A percentile compares a stretch with the other conserved stretches of the same genome.
phyloP scores from a whole-genome alignment of 2,329 filamentous ascomycete species.

The Sporothrix protearum region DNA sequence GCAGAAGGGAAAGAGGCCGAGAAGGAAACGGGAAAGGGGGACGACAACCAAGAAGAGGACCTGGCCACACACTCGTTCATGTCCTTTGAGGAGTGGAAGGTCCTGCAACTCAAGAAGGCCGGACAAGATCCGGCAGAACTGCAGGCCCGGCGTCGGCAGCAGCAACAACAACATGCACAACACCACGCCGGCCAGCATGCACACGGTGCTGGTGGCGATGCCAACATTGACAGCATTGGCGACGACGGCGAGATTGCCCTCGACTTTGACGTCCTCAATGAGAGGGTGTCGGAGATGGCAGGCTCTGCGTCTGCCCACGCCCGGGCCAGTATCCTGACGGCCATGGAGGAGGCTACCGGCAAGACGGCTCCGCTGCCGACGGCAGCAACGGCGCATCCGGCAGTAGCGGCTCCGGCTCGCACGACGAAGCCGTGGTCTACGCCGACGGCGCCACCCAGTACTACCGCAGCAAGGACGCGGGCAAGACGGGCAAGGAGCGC shows the following conservation, averaged over 20 bases:
- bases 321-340: constrained; percentile 29
- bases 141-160: constrained; percentile 58
- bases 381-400: constrained; percentile 30
- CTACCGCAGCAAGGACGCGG: constrained; percentile 82
- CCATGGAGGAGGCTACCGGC: constrained; percentile 29
- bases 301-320: constrained; percentile 33
- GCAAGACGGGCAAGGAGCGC: constrained; percentile 94
- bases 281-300: constrained; percentile 44
- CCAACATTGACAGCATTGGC: constrained; percentile 65
- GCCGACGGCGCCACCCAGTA: constrained; percentile 51
- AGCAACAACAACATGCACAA: constrained; percentile 30
- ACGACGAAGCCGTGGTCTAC: constrained; percentile 44
- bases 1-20: constrained; percentile 32
- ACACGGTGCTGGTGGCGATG: constrained; percentile 51
- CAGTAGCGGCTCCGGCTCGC: constrained; percentile 31
- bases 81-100: constrained; percentile 98
- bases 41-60: constrained; percentile 41
- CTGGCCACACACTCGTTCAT: constrained; percentile 67
- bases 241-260: constrained; percentile 80
- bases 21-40: constrained; percentile 12
- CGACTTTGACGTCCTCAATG: constrained; percentile 50
- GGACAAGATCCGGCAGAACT: constrained; percentile 69
- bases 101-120: constrained; percentile 79
- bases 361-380: constrained; percentile 17
- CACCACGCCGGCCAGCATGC: constrained; percentile 3